Percentiles rank a stretch among this genome's conserved stretches.
Conservation (phyloP, 2,329 filamentous ascomycete genomes). For the Cladorrhinum sp. region DNA sequence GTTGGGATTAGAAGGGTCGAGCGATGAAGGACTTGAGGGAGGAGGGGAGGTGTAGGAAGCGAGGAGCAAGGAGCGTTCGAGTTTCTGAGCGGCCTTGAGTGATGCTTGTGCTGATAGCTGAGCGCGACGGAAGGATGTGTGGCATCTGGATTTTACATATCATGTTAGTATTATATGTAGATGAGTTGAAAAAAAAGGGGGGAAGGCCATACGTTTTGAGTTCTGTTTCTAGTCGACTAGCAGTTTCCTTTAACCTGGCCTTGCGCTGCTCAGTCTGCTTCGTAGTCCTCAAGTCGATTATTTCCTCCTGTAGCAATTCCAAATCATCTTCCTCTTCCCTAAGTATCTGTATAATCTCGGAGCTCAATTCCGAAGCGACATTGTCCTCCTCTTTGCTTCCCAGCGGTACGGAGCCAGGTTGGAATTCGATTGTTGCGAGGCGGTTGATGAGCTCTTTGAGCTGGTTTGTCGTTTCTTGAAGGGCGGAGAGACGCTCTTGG, state of each 20-base stretch:
- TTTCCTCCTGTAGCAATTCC: conserved; percentile 75
- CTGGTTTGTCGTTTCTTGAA: conserved; percentile 61
- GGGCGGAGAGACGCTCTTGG: conserved; percentile 56
- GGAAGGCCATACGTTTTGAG: conserved; percentile 59
- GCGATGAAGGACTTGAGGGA: conserved; percentile 8
- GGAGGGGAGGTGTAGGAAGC: conserved; percentile 48
- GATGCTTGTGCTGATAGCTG: conserved; percentile 75
- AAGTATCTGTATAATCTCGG: conserved; percentile 75
- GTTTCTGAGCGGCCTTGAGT: conserved; percentile 68
- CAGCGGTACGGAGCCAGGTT: conserved; percentile 55
- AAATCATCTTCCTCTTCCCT: conserved; percentile 80
- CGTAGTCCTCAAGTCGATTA: conserved; percentile 62
- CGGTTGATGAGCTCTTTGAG: conserved; percentile 58
- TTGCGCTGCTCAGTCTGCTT: conserved; percentile 58
- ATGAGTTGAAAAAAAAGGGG: not conserved
- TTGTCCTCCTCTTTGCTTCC: conserved; percentile 47
- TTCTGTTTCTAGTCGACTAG: conserved; percentile 66
- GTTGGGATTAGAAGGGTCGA: conserved; percentile 13
- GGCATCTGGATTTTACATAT: conserved; percentile 47
- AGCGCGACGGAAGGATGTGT: conserved; percentile 74
- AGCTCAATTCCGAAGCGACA: conserved; percentile 67
- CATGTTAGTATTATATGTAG: not conserved
- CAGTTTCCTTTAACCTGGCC: conserved; percentile 62
- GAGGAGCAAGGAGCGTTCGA: conserved; percentile 74
- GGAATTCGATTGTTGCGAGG: conserved; percentile 56